phyloP scores from a whole-genome alignment of 2,329 filamentous ascomycete species.

The Cladosporium sp. region DNA sequence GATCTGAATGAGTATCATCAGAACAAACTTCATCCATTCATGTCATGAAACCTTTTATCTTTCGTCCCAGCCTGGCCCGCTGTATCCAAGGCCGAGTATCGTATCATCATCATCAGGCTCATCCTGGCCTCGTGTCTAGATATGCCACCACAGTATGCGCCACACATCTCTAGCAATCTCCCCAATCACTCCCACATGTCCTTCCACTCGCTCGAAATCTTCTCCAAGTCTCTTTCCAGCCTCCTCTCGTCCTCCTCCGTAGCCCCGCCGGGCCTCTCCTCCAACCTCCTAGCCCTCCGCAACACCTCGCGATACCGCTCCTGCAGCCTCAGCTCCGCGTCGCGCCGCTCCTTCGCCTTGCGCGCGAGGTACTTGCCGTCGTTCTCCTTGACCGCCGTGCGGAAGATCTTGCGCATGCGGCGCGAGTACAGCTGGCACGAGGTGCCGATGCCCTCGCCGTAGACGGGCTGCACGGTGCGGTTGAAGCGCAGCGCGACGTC shows the following conservation, averaged over 20 bases:
- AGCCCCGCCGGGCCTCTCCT: slow-evolving; percentile 34
- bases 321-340: slow-evolving; percentile 55
- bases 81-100: not conserved
- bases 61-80: not conserved
- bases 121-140: not conserved
- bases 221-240: slow-evolving; percentile 47
- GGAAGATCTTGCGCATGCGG: slow-evolving; percentile 70
- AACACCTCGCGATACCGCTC: slow-evolving; percentile 41
- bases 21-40: not conserved
- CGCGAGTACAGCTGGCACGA: slow-evolving; percentile 75
- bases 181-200: slow-evolving; percentile 40
- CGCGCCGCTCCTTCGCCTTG: slow-evolving; percentile 51
- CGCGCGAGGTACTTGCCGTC: slow-evolving; percentile 62
- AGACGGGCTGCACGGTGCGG: slow-evolving; percentile 51
- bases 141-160: not conserved
- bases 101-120: not conserved
- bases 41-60: not conserved
- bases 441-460: slow-evolving; percentile 40
- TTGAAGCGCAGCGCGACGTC: slow-evolving; percentile 61
- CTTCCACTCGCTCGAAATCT: slow-evolving; percentile 46
- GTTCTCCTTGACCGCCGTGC: slow-evolving; percentile 57
- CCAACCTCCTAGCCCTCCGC: slow-evolving; percentile 32
- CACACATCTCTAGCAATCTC: not conserved
- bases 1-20: not conserved
- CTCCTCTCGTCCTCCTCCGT: slow-evolving; percentile 52